Conservation (phyloP, 441 rosid genomes). For the Codiaeum variegatum region DNA sequence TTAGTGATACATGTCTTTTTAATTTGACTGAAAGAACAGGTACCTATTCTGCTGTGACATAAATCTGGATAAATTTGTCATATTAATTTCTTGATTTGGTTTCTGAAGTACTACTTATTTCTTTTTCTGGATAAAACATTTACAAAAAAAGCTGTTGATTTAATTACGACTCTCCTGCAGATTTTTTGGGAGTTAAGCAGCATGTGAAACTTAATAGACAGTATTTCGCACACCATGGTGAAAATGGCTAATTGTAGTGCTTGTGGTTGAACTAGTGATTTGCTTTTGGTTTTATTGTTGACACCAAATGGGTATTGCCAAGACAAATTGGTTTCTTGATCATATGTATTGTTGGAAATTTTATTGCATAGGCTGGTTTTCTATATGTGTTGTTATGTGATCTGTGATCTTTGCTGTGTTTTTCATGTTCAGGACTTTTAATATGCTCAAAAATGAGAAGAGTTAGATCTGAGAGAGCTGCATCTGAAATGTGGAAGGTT, state of each 20-base stretch:
- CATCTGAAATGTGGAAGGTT: constrained; percentile 69
- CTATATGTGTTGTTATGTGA: constrained; percentile 1
- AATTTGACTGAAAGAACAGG: not conserved
- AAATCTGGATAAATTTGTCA: not conserved
- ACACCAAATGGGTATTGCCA: not conserved
- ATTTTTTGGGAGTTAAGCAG: not conserved
- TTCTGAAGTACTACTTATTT: not conserved
- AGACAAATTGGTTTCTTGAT: not conserved
- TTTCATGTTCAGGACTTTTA: constrained; percentile 38
- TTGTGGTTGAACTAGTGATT: not conserved
- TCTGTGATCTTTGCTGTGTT: not conserved
- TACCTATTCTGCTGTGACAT: not conserved
- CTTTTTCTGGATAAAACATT: not conserved
- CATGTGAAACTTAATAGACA: not conserved
- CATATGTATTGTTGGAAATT: not conserved
- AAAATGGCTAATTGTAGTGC: not conserved
- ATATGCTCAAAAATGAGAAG: constrained; percentile 59
- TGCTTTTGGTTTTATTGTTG: not conserved
- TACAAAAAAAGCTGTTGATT: no score
- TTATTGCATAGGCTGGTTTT: not conserved
- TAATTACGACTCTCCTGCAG: not conserved
- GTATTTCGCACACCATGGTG: not conserved
- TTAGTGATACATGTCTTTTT: not conserved
- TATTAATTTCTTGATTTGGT: not conserved
- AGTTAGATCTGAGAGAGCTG: constrained; percentile 61